Evolutionary conservation across 2,329 filamentous ascomycete species (phyloP).

Genomic region (Dactylellina leptospora): DNA sequence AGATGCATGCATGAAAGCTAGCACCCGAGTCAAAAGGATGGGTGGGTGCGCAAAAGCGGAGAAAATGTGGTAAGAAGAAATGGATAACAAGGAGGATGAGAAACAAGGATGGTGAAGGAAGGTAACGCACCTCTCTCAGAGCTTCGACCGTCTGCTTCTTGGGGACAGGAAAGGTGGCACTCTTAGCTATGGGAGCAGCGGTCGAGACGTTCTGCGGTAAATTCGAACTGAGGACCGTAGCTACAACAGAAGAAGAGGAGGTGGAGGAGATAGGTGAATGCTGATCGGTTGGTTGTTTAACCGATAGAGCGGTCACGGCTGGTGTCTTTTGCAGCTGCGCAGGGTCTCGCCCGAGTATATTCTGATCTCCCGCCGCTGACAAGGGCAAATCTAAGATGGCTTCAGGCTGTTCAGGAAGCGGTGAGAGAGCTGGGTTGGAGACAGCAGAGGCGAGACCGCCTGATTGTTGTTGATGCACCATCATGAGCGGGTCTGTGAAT

Average conservation of each 20-base stretch:
- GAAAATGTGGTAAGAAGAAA: background rate
- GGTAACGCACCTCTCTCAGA: constrained; percentile 35
- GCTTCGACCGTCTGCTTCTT: constrained; percentile 41
- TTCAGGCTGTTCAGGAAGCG: constrained; percentile 3
- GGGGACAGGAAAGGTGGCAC: constrained; percentile 20
- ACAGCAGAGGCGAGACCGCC: background rate
- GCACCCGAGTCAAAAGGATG: background rate
- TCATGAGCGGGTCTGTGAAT: background rate
- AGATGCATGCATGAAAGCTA: background rate
- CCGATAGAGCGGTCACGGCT: background rate
- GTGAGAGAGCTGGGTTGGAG: background rate
- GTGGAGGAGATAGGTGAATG: background rate
- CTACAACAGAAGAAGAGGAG: background rate
- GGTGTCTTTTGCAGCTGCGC: background rate
- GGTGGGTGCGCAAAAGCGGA: background rate
- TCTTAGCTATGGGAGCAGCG: background rate
- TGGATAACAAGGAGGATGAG: background rate
- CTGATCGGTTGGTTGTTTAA: background rate
- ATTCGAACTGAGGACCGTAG: background rate
- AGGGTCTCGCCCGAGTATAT: background rate
- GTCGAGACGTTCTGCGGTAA: background rate
- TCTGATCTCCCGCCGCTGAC: background rate
- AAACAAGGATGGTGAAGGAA: background rate
- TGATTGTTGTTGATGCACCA: background rate
- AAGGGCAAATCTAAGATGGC: background rate